Base-by-base conservation (phyloP, 495 filamentous ascomycete genomes). In the Oidiodendron maius region DNA sequence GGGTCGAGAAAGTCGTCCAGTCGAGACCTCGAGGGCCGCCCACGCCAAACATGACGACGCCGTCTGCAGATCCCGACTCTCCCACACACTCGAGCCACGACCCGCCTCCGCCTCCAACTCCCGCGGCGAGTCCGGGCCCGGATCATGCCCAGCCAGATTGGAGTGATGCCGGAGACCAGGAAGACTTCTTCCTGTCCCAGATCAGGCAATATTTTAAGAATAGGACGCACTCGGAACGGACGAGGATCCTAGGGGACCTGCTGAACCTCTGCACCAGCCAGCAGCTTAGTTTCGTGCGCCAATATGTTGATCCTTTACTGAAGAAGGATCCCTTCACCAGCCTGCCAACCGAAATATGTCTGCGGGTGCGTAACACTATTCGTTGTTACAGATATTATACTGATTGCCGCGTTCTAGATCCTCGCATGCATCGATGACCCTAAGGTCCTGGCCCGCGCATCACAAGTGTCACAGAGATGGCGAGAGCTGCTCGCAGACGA, bases 361-460 rank as follows among this genome's bases (percentile, higher is more conserved):
- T 97, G 50, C 76, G 88, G 55, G 89, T 95, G 76, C 61, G 48
- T 50, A 37, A 26, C 47, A 37, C 18, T 17, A 18, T 46, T 16
- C 34, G 9, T 25, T 13, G 23, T 10, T 23, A 15, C 1, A 24
- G 12, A 18, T 15, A 45, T 17, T 38, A 47, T 42, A 28, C 53
- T 55, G 35, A 45, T 30, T 6, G 11, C 6, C 6, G 5, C 42
- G 6, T 16, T 30, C 9, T 61, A 93, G 84, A 86, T 96, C 48
- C 77, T 96, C 24, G 91, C 89, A 17, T 96, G 89, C 60, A 86
- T 98, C 57, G 94, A 97, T 57, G 91, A 97, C 56, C 87, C 91
- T 0, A 89, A 87, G 62, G 91, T 93, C 3, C 78, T 98, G 15
- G 91, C 89, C 24, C 77, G 93, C 62, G 83, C 93, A 36, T 94